Conservation (phyloP, 2,329 filamentous ascomycete genomes). For the Stemphylium beticola region DNA sequence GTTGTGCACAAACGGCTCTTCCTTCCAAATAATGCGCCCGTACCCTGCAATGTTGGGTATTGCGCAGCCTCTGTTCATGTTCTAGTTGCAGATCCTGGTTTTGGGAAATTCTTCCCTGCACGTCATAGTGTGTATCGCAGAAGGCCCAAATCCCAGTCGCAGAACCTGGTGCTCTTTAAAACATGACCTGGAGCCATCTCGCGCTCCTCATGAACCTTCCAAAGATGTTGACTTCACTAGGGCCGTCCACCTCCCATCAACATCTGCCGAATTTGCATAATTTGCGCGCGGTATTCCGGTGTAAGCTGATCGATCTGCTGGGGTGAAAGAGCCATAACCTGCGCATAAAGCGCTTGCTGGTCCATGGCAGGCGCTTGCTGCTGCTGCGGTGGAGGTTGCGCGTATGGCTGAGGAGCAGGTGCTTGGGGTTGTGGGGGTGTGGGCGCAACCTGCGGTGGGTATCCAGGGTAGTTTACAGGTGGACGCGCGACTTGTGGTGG, state of each 20-base stretch:
- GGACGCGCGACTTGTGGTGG: constrained; percentile 43
- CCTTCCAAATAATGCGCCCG: background rate
- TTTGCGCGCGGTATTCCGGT: constrained; percentile 76
- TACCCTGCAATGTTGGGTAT: background rate
- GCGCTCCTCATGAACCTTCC: background rate
- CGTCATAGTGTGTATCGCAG: background rate
- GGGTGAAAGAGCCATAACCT: constrained; percentile 80
- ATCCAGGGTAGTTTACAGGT: constrained; percentile 41
- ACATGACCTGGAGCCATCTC: background rate
- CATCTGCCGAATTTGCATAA: constrained; percentile 75
- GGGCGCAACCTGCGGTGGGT: constrained; percentile 55
- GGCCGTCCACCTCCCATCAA: constrained; percentile 51
- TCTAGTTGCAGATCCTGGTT: constrained; percentile 1
- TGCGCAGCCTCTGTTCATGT: background rate
- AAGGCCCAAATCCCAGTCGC: background rate
- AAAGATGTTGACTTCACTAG: background rate
- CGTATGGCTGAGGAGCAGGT: constrained; percentile 49
- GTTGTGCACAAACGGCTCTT: background rate
- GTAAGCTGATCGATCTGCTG: constrained; percentile 80
- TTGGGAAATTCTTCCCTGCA: constrained; percentile 1
- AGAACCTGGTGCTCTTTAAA: background rate
- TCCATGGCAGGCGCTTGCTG: constrained; percentile 35
- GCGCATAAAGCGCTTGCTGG: constrained; percentile 76
- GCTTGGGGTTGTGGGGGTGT: constrained; percentile 59
- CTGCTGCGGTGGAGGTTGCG: constrained; percentile 48